Evolutionary conservation across 257 asterid genomes (phyloP).

Genomic region (Primulina eburnea): DNA sequence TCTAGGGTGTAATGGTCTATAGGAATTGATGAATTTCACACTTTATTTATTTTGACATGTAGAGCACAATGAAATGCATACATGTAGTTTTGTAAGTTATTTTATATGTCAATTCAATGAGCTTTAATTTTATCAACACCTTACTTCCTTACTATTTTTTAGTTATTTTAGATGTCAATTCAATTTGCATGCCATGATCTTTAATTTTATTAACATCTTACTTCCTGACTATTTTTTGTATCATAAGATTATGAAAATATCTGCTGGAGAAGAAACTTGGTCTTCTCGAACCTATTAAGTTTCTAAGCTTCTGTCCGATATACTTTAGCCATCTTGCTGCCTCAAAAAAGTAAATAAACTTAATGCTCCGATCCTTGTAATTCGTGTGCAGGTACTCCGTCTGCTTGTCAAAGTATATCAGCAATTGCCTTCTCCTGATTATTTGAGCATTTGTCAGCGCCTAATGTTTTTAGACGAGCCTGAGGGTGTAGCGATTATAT

Average conservation of each 20-base stretch:
- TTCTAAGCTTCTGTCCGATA: background rate
- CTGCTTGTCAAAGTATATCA: constrained; percentile 83
- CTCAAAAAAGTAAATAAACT: background rate
- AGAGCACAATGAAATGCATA: background rate
- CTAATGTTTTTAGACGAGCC: constrained; percentile 93
- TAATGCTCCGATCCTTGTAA: background rate
- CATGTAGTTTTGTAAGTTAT: constrained; percentile 4
- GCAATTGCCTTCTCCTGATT: constrained; percentile 89
- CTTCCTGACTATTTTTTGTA: background rate
- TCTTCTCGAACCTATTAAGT: constrained; percentile 9
- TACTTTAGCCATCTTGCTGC: background rate
- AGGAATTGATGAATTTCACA: background rate
- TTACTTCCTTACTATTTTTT: background rate
- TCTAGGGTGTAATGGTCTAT: background rate
- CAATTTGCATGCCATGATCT: background rate
- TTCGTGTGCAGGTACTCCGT: constrained; percentile 62
- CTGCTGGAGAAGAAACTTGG: background rate
- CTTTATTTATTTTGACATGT: background rate
- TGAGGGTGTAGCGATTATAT: constrained; percentile 66
- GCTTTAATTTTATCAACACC: background rate
- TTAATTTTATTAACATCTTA: background rate
- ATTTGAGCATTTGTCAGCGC: constrained; percentile 87
- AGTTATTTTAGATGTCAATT: constrained; percentile 3
- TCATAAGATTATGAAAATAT: background rate
- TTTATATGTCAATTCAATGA: background rate